Base-by-base conservation (phyloP, 2,329 filamentous ascomycete species). In the Diaporthe sp. region DNA sequence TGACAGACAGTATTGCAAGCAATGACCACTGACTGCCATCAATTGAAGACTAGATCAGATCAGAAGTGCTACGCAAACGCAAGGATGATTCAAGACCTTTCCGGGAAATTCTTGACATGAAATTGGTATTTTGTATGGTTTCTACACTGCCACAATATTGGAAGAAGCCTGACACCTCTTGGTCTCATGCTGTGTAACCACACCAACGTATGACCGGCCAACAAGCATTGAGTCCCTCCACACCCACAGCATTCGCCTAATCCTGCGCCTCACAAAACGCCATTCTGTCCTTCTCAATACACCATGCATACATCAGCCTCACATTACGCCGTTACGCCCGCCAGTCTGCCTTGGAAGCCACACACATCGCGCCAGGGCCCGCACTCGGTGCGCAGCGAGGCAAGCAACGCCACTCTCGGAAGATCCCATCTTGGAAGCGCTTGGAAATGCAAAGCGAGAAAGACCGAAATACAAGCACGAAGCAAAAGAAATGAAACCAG, bases 171-270 rank as follows among this genome's bases (percentile, higher is more conserved):
- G 57, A 34, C 65, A 25, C 46, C 46, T 39, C 46, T 68, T 53
- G 22, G 39, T n/a, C n/a, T 68, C 17, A 68, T 53, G 65, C 31
- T 53, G 65, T 68, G 65, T 68, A 68, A 68, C 65, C 65, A 53
- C 46, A 68, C 62, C 46, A 39, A 68, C 62, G 62, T 68, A 68
- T 68, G 3, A 17, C 62, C 62, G 31, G 42, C 65, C 46, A 68
- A 68, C 65, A 37, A 39, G 39, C 46, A 17, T n/a, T 44, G 37
- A 9, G 8, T 17, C 46, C 44, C 46, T 25, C 22, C 65, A 53
- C 46, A 53, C 46, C 65, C 65, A 68, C 49, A 4, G 2, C 34
- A 39, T 25, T 67, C 28, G 19, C 17, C 22, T 25, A 31, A 53
- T 7, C 22, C 34, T 68, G 65, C 65, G 65, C 65, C 65, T 68